Percentiles rank a stretch among this genome's conserved stretches.
Conservation (phyloP, 345 rosid genomes). For the Sonneratia alba region DNA sequence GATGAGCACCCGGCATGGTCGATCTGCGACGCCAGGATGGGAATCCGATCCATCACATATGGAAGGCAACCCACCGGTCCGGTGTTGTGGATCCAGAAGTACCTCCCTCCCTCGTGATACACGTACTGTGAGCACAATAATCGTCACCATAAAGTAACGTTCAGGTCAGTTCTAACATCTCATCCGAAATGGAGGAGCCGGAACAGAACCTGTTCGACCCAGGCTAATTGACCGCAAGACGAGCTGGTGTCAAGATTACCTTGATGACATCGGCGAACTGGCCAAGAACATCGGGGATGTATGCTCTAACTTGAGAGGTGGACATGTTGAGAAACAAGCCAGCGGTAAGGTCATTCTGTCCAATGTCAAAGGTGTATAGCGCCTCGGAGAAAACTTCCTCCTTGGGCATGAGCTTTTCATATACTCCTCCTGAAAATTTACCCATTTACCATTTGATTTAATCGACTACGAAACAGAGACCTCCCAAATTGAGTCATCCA, state of each 20-base stretch:
- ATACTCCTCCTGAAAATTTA: conserved; percentile 25
- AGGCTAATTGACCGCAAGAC: too few relatives aligned
- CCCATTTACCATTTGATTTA: not conserved
- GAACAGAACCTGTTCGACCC: too few relatives aligned
- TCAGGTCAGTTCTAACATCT: not conserved
- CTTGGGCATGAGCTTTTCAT: conserved; percentile 38
- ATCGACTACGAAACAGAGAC: not conserved
- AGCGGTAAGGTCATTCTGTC: conserved; percentile 65
- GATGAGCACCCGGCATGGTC: conserved; percentile 55
- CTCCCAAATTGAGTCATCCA: not conserved
- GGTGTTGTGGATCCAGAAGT: conserved; percentile 78
- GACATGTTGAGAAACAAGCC: conserved; percentile 60
- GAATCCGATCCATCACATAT: conserved; percentile 39
- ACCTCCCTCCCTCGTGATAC: conserved; percentile 64
- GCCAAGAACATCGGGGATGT: conserved; percentile 42
- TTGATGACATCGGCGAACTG: conserved; percentile 17
- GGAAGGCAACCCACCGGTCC: conserved; percentile 76
- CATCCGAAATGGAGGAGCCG: not conserved
- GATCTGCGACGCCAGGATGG: conserved; percentile 28
- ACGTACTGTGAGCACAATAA: conserved; percentile 22
- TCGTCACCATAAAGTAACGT: not conserved
- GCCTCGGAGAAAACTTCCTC: conserved; percentile 38
- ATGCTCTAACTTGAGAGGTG: conserved; percentile 42
- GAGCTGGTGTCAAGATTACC: not conserved
- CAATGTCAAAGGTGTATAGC: conserved; percentile 56